Conservation (phyloP, 2,329 filamentous ascomycete genomes). For the Capronia americana region DNA sequence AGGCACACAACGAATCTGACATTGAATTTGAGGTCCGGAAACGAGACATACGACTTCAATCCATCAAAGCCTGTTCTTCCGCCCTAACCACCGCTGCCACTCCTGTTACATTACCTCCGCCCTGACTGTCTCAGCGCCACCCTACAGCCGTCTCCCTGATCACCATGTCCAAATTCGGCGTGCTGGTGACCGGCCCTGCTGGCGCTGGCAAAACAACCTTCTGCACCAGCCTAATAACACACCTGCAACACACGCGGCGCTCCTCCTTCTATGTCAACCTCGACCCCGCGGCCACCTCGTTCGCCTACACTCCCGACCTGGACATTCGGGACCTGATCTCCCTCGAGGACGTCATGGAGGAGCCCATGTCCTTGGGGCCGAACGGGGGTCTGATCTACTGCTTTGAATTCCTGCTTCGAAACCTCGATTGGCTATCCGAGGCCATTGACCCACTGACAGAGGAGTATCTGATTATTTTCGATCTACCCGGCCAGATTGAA, state of each 20-base stretch:
- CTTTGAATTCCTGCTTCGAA: conserved; percentile 93
- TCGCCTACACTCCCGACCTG: conserved; percentile 88
- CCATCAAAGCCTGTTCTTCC: neutral
- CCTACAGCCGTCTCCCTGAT: neutral
- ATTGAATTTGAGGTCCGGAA: too few relatives aligned
- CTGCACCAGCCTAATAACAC: conserved; percentile 89
- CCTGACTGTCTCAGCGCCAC: neutral
- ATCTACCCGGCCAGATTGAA: conserved; percentile 99
- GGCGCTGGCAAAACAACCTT: conserved; percentile 98
- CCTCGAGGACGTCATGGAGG: conserved; percentile 95
- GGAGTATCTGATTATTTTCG: conserved; percentile 96
- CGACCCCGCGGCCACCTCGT: conserved; percentile 91
- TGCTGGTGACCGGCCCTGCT: conserved; percentile 94
- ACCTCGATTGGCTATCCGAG: conserved; percentile 88
- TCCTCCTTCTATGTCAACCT: conserved; percentile 98
- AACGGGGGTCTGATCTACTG: conserved; percentile 95
- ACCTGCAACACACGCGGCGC: conserved; percentile 87
- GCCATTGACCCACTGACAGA: conserved; percentile 85
- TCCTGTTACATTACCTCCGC: neutral
- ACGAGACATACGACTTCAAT: neutral
- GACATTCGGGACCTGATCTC: conserved; percentile 96
- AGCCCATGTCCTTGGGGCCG: conserved; percentile 80
- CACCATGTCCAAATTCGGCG: conserved; percentile 88
- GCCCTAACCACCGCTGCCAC: neutral
- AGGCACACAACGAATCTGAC: neutral